A percentile compares a stretch with the other conserved stretches of the same genome.
phyloP scores from a whole-genome alignment of 495 filamentous ascomycete species.

The Penicillium argentinense region DNA sequence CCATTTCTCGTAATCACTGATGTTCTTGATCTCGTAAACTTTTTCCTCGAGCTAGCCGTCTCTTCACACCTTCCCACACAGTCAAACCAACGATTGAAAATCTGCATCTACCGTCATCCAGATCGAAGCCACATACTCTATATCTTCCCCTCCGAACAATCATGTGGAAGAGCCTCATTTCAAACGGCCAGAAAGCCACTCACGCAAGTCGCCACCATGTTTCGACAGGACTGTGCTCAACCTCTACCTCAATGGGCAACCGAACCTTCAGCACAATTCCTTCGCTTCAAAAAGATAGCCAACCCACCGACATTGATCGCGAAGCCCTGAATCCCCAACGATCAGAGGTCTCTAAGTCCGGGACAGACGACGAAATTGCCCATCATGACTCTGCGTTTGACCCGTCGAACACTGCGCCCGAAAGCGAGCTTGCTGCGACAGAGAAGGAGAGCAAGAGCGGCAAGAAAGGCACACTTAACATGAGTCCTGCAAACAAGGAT shows the following conservation, averaged over 20 bases:
- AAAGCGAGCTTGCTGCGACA: constrained; percentile 47
- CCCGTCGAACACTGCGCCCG: constrained; percentile 56
- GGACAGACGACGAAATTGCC: constrained; percentile 55
- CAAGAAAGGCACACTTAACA: constrained; percentile 50
- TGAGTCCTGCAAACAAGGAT: constrained; percentile 60
- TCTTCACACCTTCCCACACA: too few relatives aligned
- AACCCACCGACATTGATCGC: constrained; percentile 51
- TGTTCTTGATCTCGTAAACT: too few relatives aligned
- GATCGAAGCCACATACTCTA: too few relatives aligned
- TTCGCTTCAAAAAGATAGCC: constrained; percentile 14
- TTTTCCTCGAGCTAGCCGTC: too few relatives aligned
- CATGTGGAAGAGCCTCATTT: constrained; percentile 30
- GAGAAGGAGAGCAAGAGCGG: constrained; percentile 34
- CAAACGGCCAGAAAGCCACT: constrained; percentile 20
- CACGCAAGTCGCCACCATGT: constrained; percentile 1
- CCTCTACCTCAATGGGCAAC: neutral
- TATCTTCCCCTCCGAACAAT: neutral
- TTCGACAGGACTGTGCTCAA: neutral
- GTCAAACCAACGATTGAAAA: too few relatives aligned
- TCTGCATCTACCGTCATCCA: too few relatives aligned
- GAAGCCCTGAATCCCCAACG: constrained; percentile 52
- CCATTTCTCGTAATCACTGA: too few relatives aligned
- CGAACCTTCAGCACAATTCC: constrained; percentile 17
- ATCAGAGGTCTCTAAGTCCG: constrained; percentile 58
- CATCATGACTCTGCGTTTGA: constrained; percentile 55